Percentiles rank a stretch among this genome's conserved stretches.
Evolutionary conservation across 2,329 filamentous ascomycete genomes (phyloP).

Genomic region (Botryotinia globosa): DNA sequence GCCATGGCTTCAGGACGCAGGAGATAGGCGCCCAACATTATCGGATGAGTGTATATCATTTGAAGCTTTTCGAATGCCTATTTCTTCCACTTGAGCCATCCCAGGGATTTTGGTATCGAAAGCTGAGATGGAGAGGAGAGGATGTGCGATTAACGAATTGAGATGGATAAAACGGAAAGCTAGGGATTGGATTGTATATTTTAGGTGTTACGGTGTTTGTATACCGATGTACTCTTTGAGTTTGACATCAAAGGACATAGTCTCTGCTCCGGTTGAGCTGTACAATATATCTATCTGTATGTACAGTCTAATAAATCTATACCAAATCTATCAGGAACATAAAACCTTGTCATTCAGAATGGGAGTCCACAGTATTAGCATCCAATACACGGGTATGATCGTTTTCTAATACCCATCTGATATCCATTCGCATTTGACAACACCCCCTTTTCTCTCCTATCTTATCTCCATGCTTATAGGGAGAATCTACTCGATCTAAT

Average conservation of each 20-base stretch:
- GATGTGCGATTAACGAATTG: slow-evolving; percentile 3
- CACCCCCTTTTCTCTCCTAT: too few species aligned
- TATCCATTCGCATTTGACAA: too few species aligned
- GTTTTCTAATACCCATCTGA: too few species aligned
- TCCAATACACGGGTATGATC: too few species aligned
- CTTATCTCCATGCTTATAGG: too few species aligned
- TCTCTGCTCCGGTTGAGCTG: slow-evolving; percentile 13
- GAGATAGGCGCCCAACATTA: not conserved
- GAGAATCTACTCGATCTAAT: too few species aligned
- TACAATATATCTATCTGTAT: not conserved
- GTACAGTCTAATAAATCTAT: not conserved
- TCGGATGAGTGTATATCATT: not conserved
- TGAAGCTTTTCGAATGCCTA: too few species aligned
- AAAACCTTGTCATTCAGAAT: too few species aligned
- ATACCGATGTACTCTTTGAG: not conserved
- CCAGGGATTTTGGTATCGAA: not conserved
- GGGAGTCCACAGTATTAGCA: too few species aligned
- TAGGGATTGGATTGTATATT: not conserved
- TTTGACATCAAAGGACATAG: not conserved
- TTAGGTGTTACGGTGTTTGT: not conserved
- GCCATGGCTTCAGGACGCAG: not conserved
- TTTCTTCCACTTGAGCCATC: not conserved
- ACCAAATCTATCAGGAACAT: not conserved
- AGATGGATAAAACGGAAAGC: not conserved
- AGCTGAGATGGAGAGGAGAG: not conserved